phyloP scores from a whole-genome alignment of 2,329 filamentous ascomycete genomes.

The Aspergillus sp. region DNA sequence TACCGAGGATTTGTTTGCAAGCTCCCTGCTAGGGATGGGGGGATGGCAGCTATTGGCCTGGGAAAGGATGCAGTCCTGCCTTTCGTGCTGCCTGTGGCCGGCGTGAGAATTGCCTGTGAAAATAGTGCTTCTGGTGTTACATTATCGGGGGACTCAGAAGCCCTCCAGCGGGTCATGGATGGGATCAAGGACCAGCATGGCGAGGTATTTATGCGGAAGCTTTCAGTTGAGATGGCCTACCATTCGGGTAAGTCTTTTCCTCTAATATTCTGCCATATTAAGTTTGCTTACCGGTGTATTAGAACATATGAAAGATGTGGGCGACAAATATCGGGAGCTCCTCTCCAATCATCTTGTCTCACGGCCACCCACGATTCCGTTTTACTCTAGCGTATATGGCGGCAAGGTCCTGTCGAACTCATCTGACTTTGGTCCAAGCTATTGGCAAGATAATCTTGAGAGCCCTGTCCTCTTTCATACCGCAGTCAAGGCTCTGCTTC shows the following conservation, averaged over 20 bases:
- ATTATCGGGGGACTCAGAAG: too few relatives aligned
- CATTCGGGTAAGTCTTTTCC: not conserved
- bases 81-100: too few relatives aligned
- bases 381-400: not conserved
- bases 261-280: not conserved
- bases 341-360: not conserved
- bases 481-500: not conserved
- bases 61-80: too few relatives aligned
- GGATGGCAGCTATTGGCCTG: too few relatives aligned
- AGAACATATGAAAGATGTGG: not conserved
- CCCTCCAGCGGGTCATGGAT: too few relatives aligned
- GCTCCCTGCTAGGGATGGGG: too few relatives aligned
- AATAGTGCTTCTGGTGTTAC: too few relatives aligned
- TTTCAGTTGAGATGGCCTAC: not conserved
- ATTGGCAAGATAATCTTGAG: not conserved
- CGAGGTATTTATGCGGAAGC: not conserved
- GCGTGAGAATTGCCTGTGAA: too few relatives aligned
- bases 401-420: too few relatives aligned
- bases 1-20: too few relatives aligned
- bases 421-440: not conserved
- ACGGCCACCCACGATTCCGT: not conserved
- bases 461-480: not conserved
- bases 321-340: not conserved
- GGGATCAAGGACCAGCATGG: too few relatives aligned
- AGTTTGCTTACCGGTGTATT: not conserved